Base-by-base conservation (phyloP, 208 protist species). In the Acanthamoeba sp. region DNA sequence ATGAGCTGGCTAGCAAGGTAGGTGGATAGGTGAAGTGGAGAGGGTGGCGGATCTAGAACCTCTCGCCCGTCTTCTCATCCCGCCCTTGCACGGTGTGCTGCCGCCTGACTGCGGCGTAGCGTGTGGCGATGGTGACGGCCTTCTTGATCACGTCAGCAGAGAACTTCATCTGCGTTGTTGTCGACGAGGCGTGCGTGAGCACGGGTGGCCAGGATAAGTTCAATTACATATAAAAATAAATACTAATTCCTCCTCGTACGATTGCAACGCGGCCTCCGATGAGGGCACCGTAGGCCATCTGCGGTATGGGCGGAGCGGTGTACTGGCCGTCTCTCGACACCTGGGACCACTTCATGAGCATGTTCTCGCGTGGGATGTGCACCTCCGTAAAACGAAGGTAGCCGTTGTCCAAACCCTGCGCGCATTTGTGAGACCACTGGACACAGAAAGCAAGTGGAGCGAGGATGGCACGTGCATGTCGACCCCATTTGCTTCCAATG, bases 391-490 rank as follows among this genome's bases (percentile, higher is more conserved):
- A 96, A 12, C 34, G 34, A 7, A 97, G 16, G 18, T 90, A 96
- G 48, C 96, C 96, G 66, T 97, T 97, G 85, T 97, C 96, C 80
- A 96, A 82, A 62, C 93, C 94, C 52, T 97, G 38, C n/a, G n/a
- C n/a, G n/a, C n/a, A 27, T 50, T n/a, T 59, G 52, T 59, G 52
- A 59, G 52, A 20, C 20, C 20, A 10, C 20, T 20, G 14, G 52
- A 64, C 24, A 29, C 27, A 29, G 7, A 32, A 3, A 64, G 16
- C 16, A 89, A 18, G 34, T 22, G 20, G 32, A 2, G 18, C 16
- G 24, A 57, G 5, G n/a, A 16, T 7, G 36, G 22, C 7, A 7
- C 59, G 34, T 55, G 45, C 50, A 24, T 90, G 82, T 55, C 82
- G 42, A 1, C 95, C 96, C 18, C 96, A 36, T 69, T 97, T 97